Evolutionary conservation across 257 asterid genomes (phyloP).

Genomic region (Misopates orontium): DNA sequence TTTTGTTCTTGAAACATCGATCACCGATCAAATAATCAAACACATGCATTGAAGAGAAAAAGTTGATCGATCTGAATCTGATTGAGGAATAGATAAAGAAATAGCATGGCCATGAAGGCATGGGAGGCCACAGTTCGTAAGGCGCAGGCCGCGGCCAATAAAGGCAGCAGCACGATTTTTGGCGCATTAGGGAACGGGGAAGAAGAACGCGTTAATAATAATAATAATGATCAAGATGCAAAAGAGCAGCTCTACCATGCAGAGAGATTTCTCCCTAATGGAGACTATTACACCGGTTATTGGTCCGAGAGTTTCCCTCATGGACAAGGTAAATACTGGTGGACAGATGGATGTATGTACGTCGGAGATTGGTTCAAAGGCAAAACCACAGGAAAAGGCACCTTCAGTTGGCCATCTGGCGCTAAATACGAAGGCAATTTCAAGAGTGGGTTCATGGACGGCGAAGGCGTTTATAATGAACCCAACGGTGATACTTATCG

Average conservation of each 20-base stretch:
- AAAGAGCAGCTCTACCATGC: constrained; percentile 75
- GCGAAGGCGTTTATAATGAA: constrained; percentile 72
- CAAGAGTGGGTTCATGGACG: constrained; percentile 93
- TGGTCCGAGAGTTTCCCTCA: constrained; percentile 84
- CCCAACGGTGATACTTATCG: constrained; percentile 58
- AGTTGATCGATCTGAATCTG: background rate
- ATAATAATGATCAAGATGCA: constrained; percentile 40
- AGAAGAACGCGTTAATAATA: constrained; percentile 43
- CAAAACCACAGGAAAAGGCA: constrained; percentile 73
- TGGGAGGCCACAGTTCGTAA: constrained; percentile 91
- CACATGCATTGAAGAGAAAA: background rate
- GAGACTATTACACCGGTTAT: constrained; percentile 80
- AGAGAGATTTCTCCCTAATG: constrained; percentile 76
- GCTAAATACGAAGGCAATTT: constrained; percentile 79
- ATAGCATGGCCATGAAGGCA: constrained; percentile 69
- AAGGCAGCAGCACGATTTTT: constrained; percentile 77
- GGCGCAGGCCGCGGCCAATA: constrained; percentile 87
- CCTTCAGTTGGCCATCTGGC: constrained; percentile 86
- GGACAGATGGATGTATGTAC: constrained; percentile 94
- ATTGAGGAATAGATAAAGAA: background rate
- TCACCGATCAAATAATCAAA: background rate
- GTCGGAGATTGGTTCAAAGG: constrained; percentile 88
- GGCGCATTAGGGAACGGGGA: constrained; percentile 54
- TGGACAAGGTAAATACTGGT: constrained; percentile 82
- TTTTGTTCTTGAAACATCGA: background rate